Evolutionary conservation across 352 stramenopile genomes (phyloP), one percentile per base, ranked within the genome.

Genomic region (Phytopythium ostracodes): DNA sequence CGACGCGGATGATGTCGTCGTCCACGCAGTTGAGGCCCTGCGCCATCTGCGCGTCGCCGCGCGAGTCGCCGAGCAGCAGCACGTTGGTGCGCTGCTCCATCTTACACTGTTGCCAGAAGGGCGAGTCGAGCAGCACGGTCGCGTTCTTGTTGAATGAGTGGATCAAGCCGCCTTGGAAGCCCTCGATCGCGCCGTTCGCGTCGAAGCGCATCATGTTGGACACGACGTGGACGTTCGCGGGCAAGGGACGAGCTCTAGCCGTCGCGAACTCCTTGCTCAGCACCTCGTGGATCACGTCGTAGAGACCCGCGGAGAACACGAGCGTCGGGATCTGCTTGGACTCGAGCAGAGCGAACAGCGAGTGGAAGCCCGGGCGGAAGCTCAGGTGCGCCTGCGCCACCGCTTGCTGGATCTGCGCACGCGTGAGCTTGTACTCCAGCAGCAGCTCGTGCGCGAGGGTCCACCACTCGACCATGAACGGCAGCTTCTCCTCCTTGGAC

Each of bases 71-170:
- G 0, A 92, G 66, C 29, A 92, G 53, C 56, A 91, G 49, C 24
- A 92, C 81, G 43, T 92, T 92, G 57, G 60, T 71, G 8, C 83
- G 81, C 56, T 76, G 65, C 52, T 88, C 71, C 31, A 73, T 53
- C 42, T 84, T 60, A 24, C 69, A 85, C 35, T 79, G 64, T 15
- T 75, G 33, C 70, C 76, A 84, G 49, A 92, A 89, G 31, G 72
- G 64, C n/a, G 78, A 88, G 49, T 85, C 73, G 7, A 79, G 61
- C 49, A 90, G 25, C 43, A 92, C 79, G n/a, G 68, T 73, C 17
- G 81, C 77, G 54, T 86, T 92, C 66, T 92, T 92, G 76, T 91
- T 92, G 29, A 88, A 72, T 51, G 76, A 87, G 61, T 92, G 80
- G 61, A 92, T 92, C 17, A 88, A 33, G 57, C 67, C 73, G 22